These are phyloP conservation scores for Claviceps purpurea DNA, from an alignment of 2,329 filamentous ascomycete species.

Conservation along the genomic window DNA sequence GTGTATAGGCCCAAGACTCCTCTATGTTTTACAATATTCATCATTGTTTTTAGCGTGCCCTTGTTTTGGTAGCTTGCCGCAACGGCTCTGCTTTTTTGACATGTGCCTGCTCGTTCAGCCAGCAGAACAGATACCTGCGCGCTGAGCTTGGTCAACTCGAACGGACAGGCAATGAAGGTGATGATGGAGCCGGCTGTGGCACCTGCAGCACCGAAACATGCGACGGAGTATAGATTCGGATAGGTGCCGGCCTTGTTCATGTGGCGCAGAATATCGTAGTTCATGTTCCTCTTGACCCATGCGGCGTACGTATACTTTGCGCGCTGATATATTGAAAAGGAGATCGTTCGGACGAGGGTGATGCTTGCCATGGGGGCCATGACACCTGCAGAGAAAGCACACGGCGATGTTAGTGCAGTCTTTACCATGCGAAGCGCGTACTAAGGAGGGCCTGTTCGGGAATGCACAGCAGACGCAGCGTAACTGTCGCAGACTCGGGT, in stretches of 20 bases:
- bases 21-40: constrained; percentile 62
- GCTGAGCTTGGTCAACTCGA: constrained; percentile 80
- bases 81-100: constrained; percentile 40
- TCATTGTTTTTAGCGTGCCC: constrained; percentile 62
- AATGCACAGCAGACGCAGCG: too few species aligned
- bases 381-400: constrained; percentile 38
- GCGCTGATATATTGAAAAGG: constrained; percentile 67
- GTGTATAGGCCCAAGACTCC: constrained; percentile 66
- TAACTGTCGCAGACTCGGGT: too few species aligned
- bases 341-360: constrained; percentile 63
- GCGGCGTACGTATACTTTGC: constrained; percentile 61
- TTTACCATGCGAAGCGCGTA: too few species aligned
- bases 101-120: constrained; percentile 30
- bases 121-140: constrained; percentile 74
- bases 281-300: constrained; percentile 54
- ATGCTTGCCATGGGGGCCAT: constrained; percentile 69
- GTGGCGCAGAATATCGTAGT: constrained; percentile 57
- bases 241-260: constrained; percentile 58
- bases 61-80: constrained; percentile 64
- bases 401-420: not conserved
- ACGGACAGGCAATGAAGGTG: constrained; percentile 71
- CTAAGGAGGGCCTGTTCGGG: too few species aligned
- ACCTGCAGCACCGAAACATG: constrained; percentile 65
- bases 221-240: constrained; percentile 59
- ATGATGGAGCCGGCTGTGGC: constrained; percentile 69